Evolutionary conservation across 306 rosid genomes (phyloP), one percentile per base, ranked within the genome.

Genomic region (Pachyrhizus erosus): DNA sequence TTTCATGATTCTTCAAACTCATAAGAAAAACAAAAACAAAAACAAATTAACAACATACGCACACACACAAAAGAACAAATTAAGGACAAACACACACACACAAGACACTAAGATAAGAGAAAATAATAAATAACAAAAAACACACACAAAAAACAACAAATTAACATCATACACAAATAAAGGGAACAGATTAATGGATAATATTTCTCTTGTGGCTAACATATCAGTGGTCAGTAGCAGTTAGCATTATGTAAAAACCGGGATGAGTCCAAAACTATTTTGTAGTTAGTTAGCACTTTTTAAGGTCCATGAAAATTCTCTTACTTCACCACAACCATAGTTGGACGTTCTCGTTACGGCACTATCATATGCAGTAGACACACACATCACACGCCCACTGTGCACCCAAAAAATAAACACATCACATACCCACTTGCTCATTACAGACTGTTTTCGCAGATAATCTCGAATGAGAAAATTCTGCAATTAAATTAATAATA

Each of bases 301-400:
- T 74, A 15, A 21, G 84, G 74, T 67, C 82, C 54, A 75, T 75
- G 65, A 55, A 80, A 62, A 29, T 69, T 39, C 21, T 70, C 13
- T 55, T 20, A 62, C 21, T 62, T 6, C 67, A 73, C 27, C 67
- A 43, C 60, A 84, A 18, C 87, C 58, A 18, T 45, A 1, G 67
- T 60, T 70, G 79, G 45, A 40, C 55, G 10, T 67, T 82, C 6
- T 52, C 49, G 23, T 67, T 48, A 71, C 72, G 72, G 29, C 79
- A 62, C 34, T 64, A 23, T 58, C 33, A 11, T 29, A 55, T 70
- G 39, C 48, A 51, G 52, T 3, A 9, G 2, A 31, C 24, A 18
- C 52, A 62, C 21, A 61, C 20, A 5, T n/a, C 49, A 27, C 20
- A 2, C 12, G 20, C 18, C 64, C 80, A 73, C 80, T 39, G 9